phyloP scores from a whole-genome alignment of 768 basidiomycete genomes.

The Kwoniella mangroviensis region DNA sequence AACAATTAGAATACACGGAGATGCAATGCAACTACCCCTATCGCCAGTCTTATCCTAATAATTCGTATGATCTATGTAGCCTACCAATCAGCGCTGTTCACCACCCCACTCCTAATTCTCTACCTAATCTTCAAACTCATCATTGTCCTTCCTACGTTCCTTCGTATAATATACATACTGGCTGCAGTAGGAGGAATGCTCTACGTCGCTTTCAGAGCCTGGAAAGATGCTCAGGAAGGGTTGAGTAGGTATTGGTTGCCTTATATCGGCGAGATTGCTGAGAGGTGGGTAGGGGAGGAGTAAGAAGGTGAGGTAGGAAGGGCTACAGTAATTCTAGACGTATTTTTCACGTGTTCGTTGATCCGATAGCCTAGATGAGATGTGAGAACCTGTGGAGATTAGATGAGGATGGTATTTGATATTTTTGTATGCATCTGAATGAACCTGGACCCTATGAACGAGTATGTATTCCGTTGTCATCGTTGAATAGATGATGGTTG shows the following conservation, averaged over 20 bases:
- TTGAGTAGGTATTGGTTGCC: conserved; percentile 69
- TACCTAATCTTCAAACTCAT: conserved; percentile 65
- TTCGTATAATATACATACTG: conserved; percentile 64
- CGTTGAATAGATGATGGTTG: too few relatives aligned
- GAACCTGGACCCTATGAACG: not conserved
- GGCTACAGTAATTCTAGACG: not conserved
- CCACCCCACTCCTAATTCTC: conserved; percentile 67
- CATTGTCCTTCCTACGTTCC: conserved; percentile 64
- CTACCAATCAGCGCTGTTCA: conserved; percentile 76
- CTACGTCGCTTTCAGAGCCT: conserved; percentile 64
- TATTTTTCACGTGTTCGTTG: too few relatives aligned
- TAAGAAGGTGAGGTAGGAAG: conserved; percentile 36
- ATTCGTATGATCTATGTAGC: conserved; percentile 59
- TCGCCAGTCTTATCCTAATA: too few relatives aligned
- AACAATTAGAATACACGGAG: too few relatives aligned
- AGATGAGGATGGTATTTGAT: not conserved
- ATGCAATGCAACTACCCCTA: too few relatives aligned
- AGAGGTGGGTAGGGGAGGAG: conserved; percentile 72
- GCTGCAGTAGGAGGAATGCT: conserved; percentile 60
- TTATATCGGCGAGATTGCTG: conserved; percentile 68
- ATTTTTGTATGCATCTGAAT: not conserved
- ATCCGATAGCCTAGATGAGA: not conserved
- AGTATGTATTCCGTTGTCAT: not conserved
- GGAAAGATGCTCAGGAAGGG: conserved; percentile 59
- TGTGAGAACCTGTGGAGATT: not conserved